Evolutionary conservation across 2,329 filamentous ascomycete genomes (phyloP).

Genomic region (Fusarium nodosum): DNA sequence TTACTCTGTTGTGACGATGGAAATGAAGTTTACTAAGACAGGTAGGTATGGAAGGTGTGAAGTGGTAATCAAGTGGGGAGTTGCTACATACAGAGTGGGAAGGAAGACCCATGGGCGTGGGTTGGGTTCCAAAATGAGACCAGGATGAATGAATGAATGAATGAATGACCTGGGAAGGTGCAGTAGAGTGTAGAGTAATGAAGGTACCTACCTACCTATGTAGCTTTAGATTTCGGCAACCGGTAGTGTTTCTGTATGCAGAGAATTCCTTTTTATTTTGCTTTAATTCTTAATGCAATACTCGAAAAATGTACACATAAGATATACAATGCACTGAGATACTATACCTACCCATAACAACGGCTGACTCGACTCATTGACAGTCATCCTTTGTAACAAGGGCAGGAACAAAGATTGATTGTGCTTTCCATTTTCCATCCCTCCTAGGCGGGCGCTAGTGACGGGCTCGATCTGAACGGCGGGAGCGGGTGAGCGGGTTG

Average conservation of each 20-base stretch:
- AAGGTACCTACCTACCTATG: neutral
- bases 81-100: neutral
- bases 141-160: neutral
- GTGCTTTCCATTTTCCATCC: constrained; percentile 3
- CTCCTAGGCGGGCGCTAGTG: constrained; percentile 30
- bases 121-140: neutral
- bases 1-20: neutral
- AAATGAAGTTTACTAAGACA: neutral
- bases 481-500: constrained; percentile 32
- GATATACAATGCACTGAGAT: neutral
- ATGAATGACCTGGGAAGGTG: neutral
- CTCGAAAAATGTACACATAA: neutral
- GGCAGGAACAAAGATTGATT: constrained; percentile 4
- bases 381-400: constrained; percentile 1
- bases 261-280: neutral
- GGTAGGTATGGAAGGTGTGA: neutral
- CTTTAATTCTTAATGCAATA: neutral
- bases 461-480: constrained; percentile 36
- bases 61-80: constrained; percentile 1
- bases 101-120: constrained; percentile 11
- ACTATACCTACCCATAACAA: neutral
- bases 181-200: neutral
- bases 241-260: neutral
- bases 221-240: neutral
- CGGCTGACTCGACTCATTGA: constrained; percentile 4